Evolutionary conservation across 1,139 yeast genomes (phyloP).

Genomic region (Kodamaea derodonti): DNA sequence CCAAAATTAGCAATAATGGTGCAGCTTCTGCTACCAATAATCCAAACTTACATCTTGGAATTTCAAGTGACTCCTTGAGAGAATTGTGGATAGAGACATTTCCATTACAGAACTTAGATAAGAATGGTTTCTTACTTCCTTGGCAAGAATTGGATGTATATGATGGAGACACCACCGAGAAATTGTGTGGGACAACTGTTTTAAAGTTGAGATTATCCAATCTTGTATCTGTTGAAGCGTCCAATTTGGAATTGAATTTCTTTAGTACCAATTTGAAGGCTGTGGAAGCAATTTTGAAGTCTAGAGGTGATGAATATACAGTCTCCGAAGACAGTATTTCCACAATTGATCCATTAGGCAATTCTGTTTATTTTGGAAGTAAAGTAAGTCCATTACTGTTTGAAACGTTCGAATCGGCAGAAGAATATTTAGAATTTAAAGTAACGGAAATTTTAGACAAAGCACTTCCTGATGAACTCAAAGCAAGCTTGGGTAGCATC

Average conservation of each 20-base stretch:
- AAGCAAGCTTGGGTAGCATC: conserved; percentile 1
- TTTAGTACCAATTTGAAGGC: conserved; percentile 48
- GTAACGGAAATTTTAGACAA: conserved; percentile 14
- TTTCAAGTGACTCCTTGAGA: conserved; percentile 59
- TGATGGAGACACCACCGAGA: conserved; percentile 44
- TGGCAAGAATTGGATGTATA: conserved; percentile 54
- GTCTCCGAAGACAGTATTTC: conserved; percentile 18
- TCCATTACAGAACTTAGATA: conserved; percentile 52
- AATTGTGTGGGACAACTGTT: conserved; percentile 30
- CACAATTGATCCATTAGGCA: conserved; percentile 56
- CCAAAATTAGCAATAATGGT: conserved; percentile 44
- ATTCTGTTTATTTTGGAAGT: conserved; percentile 43
- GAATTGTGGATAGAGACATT: conserved; percentile 73
- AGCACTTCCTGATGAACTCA: neutral
- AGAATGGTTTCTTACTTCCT: conserved; percentile 48
- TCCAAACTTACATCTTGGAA: conserved; percentile 41
- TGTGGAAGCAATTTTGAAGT: conserved; percentile 32
- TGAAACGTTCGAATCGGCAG: conserved; percentile 25
- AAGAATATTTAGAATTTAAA: conserved; percentile 22
- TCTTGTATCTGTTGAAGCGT: conserved; percentile 26
- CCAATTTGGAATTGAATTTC: conserved; percentile 41
- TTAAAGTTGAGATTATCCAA: conserved; percentile 57
- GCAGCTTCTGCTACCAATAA: conserved; percentile 29
- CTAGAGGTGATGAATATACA: conserved; percentile 17
- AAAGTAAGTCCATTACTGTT: conserved; percentile 27